Evolutionary conservation across 805 yeast species (phyloP).

Genomic region (Kazachstania viticola): DNA sequence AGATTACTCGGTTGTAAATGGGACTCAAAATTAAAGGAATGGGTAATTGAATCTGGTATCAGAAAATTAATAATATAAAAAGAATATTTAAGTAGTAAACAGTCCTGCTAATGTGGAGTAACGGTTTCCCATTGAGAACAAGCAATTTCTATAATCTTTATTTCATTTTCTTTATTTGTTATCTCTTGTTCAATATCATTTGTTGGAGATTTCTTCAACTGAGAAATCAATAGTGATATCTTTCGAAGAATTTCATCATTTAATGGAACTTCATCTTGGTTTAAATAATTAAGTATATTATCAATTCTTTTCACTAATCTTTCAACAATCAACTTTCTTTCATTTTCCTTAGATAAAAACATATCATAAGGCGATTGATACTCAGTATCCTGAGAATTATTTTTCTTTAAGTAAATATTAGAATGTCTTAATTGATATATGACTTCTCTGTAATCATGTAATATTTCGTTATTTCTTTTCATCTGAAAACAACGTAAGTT

Average conservation of each 20-base stretch:
- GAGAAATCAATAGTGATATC: slow-evolving; percentile 13
- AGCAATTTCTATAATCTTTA: slow-evolving; percentile 12
- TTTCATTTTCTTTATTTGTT: slow-evolving; percentile 17
- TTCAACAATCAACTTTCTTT: too few species aligned
- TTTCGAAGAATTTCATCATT: slow-evolving; percentile 12
- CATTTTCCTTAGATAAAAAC: too few species aligned
- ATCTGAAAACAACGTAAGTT: background rate
- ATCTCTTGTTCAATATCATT: slow-evolving; percentile 17
- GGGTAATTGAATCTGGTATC: slow-evolving; percentile 70
- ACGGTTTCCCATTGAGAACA: slow-evolving; percentile 23
- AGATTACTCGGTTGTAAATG: slow-evolving; percentile 60
- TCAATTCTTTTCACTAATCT: slow-evolving; percentile 9
- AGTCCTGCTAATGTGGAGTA: slow-evolving; percentile 1
- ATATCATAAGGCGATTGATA: too few species aligned
- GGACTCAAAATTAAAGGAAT: slow-evolving; percentile 43
- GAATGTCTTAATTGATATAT: too few species aligned
- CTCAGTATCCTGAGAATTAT: too few species aligned
- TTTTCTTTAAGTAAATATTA: too few species aligned
- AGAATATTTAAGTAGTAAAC: background rate
- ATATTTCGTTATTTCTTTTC: too few species aligned
- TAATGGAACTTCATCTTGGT: background rate
- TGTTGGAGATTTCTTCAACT: slow-evolving; percentile 12
- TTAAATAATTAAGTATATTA: slow-evolving; percentile 12
- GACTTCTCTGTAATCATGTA: too few species aligned
- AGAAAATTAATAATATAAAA: slow-evolving; percentile 55